These are phyloP conservation scores for Pythium folliculosum DNA, from an alignment of 352 stramenopile species.

Conservation along the genomic window DNA sequence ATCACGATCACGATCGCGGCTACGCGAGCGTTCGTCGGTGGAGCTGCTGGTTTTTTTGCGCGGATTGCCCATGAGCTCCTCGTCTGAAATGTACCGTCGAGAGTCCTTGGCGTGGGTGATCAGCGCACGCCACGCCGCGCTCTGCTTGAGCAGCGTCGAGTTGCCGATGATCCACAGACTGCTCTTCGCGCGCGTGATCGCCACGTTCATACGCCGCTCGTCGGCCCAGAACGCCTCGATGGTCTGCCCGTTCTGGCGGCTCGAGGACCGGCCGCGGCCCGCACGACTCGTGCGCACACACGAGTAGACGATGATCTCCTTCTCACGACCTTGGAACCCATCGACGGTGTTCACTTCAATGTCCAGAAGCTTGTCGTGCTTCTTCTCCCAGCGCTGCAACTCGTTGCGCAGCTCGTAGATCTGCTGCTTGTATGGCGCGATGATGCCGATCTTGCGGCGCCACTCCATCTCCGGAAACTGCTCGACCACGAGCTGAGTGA, in stretches of 20 bases:
- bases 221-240: constrained; percentile 94
- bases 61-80: constrained; percentile 13
- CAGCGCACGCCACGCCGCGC: constrained; percentile 63
- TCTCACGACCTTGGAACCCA: constrained; percentile 97
- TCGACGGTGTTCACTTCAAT: constrained; percentile 96
- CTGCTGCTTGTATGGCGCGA: constrained; percentile 99
- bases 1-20: not conserved
- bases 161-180: constrained; percentile 91
- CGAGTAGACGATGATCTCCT: constrained; percentile 98
- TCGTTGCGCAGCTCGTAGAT: constrained; percentile 88
- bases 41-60: not conserved
- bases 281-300: constrained; percentile 93
- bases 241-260: constrained; percentile 29
- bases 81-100: constrained; percentile 45
- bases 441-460: constrained; percentile 95
- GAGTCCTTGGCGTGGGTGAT: constrained; percentile 65
- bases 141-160: constrained; percentile 68
- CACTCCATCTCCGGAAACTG: constrained; percentile 71
- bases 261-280: constrained; percentile 65
- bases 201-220: constrained; percentile 98
- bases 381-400: constrained; percentile 60
- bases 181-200: constrained; percentile 96
- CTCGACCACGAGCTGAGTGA: constrained; percentile 91
- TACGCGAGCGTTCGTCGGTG: not conserved
- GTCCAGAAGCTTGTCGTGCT: constrained; percentile 43